Base-by-base conservation (phyloP, 1,284 basidiomycete species). In the Veloporphyrellus conicus region DNA sequence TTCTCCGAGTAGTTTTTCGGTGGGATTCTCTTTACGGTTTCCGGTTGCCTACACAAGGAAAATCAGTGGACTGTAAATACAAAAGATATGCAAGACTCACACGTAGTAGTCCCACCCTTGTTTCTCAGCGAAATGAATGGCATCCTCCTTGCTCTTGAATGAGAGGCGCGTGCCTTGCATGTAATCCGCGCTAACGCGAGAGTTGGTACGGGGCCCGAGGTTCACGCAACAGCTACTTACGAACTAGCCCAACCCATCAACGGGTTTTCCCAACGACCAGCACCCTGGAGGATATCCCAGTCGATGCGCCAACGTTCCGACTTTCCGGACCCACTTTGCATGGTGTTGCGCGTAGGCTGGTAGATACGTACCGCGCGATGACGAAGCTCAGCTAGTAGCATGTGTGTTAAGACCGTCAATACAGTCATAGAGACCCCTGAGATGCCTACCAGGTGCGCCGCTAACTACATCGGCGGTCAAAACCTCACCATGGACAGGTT, bases 251-350 rank as follows among this genome's bases (percentile, higher is more conserved):
- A 99, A 47, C 95, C 95, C 90, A 99, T 99, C 60, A 99, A 70
- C n/a, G 93, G 92, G 67, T 98, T 98, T 78, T 97, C 93, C 95
- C 95, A 99, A 52, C 95, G 79, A 12, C 90, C 93, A 28, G 80
- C 84, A 36, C 93, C 92, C 55, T 83, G 84, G 16, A 98, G 73
- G 49, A 86, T 86, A 61, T 99, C 95, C 76, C 87, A 99, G 71
- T 99, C 95, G 62, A 99, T 84, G 55, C 92, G 77, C 95, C 95
- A 99, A 60, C 87, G 81, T 59, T 86, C 81, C 19, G 84, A 84
- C 71, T 95, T 94, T 43, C 82, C 85, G 39, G 84, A 79, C 43
- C 92, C 94, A 43, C 90, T 93, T 69, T 97, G 93, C 82, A 95
- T 98, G 9, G 94, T 95, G 56, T 92, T 93, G 57, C 92, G 88